These are phyloP conservation scores for Aspergillus sp. DNA, from an alignment of 2,329 filamentous ascomycete genomes.

Conservation along the genomic window DNA sequence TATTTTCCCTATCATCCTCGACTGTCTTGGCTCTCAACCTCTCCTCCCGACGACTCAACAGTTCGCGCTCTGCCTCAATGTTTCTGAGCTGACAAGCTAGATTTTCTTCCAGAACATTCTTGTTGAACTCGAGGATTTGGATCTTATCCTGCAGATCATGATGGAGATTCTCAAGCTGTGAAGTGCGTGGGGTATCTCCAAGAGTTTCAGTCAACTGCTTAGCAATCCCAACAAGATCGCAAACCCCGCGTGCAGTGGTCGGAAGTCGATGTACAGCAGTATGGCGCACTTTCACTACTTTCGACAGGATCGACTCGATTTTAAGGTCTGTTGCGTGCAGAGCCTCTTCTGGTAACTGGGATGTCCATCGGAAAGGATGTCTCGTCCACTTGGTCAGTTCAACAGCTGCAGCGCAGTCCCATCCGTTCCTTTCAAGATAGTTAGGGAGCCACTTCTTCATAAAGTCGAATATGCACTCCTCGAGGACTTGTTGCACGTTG, in stretches of 20 bases:
- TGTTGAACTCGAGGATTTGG: background rate
- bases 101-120: constrained; percentile 3
- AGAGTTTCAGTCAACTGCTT: background rate
- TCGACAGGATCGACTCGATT: background rate
- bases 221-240: background rate
- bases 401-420: constrained; percentile 7
- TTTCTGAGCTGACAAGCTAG: background rate
- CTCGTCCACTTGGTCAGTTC: constrained; percentile 8
- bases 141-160: constrained; percentile 4
- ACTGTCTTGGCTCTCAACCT: background rate
- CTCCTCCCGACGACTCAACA: background rate
- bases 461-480: constrained; percentile 9
- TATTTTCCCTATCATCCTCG: background rate
- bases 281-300: background rate
- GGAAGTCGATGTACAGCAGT: constrained; percentile 9
- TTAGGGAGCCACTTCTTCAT: background rate
- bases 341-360: background rate
- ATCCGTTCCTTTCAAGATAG: background rate
- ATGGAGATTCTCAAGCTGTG: constrained; percentile 1
- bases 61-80: background rate
- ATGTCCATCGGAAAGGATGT: background rate
- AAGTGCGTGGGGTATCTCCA: background rate
- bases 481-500: background rate
- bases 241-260: background rate
- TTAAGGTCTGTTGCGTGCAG: background rate